Evolutionary conservation across 371 early-diverging fungal species (phyloP).

Genomic region (Zychaea mexicana): DNA sequence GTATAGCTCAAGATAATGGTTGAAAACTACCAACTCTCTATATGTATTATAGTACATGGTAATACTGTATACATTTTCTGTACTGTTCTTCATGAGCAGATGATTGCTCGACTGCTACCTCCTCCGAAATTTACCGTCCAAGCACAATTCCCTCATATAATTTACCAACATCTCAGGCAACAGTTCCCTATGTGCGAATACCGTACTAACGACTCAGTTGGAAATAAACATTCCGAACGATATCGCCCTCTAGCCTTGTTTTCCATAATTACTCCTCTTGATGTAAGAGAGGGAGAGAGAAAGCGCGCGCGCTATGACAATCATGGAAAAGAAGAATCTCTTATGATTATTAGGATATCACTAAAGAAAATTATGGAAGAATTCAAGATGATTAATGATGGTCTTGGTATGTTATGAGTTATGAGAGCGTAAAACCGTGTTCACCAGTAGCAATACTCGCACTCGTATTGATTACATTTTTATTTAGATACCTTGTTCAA

Average conservation of each 20-base stretch:
- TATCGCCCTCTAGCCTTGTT: constrained; percentile 49
- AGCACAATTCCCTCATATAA: constrained; percentile 66
- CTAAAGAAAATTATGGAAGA: too few relatives aligned
- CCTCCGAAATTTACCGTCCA: constrained; percentile 33
- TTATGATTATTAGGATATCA: too few relatives aligned
- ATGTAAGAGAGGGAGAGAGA: constrained; percentile 6
- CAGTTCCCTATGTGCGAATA: constrained; percentile 48
- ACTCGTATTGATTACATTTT: background rate
- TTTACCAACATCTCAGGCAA: constrained; percentile 41
- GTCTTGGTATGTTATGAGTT: constrained; percentile 37
- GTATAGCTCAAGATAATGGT: too few relatives aligned
- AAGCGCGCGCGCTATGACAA: too few relatives aligned
- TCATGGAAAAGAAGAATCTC: too few relatives aligned
- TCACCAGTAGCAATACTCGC: too few relatives aligned
- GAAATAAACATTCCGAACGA: constrained; percentile 35
- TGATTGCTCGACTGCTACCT: constrained; percentile 20
- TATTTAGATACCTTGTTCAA: constrained; percentile 40
- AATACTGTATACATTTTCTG: too few relatives aligned
- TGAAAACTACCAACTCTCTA: too few relatives aligned
- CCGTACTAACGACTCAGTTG: constrained; percentile 48
- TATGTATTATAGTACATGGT: too few relatives aligned
- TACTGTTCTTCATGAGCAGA: constrained; percentile 23
- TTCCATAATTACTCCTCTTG: constrained; percentile 36
- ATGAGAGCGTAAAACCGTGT: background rate
- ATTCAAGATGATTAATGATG: constrained; percentile 40